Base-by-base conservation (phyloP, 1,284 basidiomycete species). In the Austropuccinia psidii region DNA sequence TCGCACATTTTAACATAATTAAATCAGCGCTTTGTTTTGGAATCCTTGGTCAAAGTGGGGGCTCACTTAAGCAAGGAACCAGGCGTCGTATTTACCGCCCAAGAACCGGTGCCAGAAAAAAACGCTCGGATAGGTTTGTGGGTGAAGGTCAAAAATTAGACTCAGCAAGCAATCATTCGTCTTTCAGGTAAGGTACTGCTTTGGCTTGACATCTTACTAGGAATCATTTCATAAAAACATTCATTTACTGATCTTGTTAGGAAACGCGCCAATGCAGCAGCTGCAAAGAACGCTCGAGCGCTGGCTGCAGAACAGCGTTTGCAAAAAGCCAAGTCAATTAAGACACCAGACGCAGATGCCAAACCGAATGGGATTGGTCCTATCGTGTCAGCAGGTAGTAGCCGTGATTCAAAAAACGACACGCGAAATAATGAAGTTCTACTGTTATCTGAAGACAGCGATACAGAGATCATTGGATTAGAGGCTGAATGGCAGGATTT, bases 61-160 rank as follows among this genome's bases (percentile, higher is more conserved):
- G 65, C 0, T 67, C 65, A 39, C 49, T 54, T 19, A 67, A 37
- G 13, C 50, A 67, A 50, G 65, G 65, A 6, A 55, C 65, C 11
- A 35, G 65, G n/a, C 49, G 65, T 27, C 19, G 37, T 24, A 50
- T 67, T 29, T 67, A 67, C 31, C 31, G 39, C 15, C 65, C 65
- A 9, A 52, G 29, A 29, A 29, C 65, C 31, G 39, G 41, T 35
- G 55, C 31, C 2, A 67, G 41, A 29, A 52, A 50, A 19, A 67
- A 55, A 31, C 45, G 45, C 24, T 33, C 50, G 17, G 47, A 52
- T 7, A 9, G 17, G 2, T 67, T 67, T 55, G 37, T 27, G 7
- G 65, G 65, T 5, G 65, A 67, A 37, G 65, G 65, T 7, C 65
- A 67, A 35, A 67, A 67, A 50, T 37, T 67, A n/a, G 50, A 67